Evolutionary conservation across 768 basidiomycete genomes (phyloP).

Genomic region (Xerocomellus intermedius): DNA sequence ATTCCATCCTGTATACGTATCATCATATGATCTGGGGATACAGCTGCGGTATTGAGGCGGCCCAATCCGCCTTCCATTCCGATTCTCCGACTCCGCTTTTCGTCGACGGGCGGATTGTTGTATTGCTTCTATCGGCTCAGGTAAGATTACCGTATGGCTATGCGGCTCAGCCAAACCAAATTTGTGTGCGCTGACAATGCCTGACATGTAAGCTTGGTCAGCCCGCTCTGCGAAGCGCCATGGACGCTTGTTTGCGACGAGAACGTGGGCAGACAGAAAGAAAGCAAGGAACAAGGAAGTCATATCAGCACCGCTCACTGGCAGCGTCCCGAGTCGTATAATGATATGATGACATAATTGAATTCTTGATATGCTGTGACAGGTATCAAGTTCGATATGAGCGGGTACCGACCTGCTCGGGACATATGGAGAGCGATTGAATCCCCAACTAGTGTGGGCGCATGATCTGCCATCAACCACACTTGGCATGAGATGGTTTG

Average conservation of each 20-base stretch:
- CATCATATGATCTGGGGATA: background rate
- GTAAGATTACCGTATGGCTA: background rate
- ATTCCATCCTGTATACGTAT: background rate
- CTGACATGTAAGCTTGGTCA: background rate
- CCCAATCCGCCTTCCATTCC: conserved; percentile 2
- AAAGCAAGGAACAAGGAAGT: background rate
- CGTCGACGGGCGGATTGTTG: conserved; percentile 10
- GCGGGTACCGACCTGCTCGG: background rate
- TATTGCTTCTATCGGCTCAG: background rate
- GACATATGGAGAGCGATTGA: background rate
- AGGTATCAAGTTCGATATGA: background rate
- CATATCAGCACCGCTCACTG: background rate
- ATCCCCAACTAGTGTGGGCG: background rate
- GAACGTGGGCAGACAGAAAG: background rate
- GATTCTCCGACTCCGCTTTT: conserved; percentile 5
- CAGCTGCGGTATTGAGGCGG: conserved; percentile 7
- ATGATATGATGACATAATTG: background rate
- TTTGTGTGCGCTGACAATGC: background rate
- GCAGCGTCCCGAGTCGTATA: background rate
- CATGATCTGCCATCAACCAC: background rate
- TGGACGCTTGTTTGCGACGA: conserved; percentile 2
- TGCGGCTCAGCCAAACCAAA: background rate
- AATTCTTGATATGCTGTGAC: background rate
- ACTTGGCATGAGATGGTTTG: background rate
- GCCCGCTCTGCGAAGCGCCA: background rate